Conservation (phyloP, 164 flowering plant genomes). For the Vitis rotundifolia region DNA sequence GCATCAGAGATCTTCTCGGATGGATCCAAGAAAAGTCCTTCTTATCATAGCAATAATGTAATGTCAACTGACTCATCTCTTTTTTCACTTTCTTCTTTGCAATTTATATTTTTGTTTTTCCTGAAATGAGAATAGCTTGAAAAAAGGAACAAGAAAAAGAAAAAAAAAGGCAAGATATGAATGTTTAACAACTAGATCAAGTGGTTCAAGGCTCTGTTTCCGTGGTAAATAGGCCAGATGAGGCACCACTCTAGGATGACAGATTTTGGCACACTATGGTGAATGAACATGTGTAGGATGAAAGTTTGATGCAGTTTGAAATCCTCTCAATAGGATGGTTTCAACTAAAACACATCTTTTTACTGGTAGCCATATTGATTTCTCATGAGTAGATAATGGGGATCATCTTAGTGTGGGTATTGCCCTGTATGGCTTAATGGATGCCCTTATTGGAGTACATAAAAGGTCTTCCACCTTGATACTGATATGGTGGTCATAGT, state of each 20-base stretch:
- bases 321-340: not conserved
- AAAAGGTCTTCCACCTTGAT: not conserved
- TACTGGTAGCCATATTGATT: too few species aligned
- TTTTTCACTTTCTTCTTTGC: not conserved
- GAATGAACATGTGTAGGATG: not conserved
- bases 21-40: constrained; percentile 95
- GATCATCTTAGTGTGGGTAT: not conserved
- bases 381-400: not conserved
- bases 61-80: constrained; percentile 6
- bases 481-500: not conserved
- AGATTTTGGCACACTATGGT: not conserved
- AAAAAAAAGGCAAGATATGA: not conserved
- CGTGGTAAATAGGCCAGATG: too few species aligned
- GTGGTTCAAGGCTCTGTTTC: not conserved
- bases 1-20: constrained; percentile 78
- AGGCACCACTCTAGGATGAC: too few species aligned
- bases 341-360: too few species aligned
- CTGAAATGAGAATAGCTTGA: not conserved
- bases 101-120: not conserved
- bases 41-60: constrained; percentile 94
- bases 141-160: not conserved
- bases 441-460: not conserved
- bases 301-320: not conserved
- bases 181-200: not conserved
- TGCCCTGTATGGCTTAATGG: not conserved